Conservation (phyloP, 2,329 filamentous ascomycete species). For the Pyricularia grisea region DNA sequence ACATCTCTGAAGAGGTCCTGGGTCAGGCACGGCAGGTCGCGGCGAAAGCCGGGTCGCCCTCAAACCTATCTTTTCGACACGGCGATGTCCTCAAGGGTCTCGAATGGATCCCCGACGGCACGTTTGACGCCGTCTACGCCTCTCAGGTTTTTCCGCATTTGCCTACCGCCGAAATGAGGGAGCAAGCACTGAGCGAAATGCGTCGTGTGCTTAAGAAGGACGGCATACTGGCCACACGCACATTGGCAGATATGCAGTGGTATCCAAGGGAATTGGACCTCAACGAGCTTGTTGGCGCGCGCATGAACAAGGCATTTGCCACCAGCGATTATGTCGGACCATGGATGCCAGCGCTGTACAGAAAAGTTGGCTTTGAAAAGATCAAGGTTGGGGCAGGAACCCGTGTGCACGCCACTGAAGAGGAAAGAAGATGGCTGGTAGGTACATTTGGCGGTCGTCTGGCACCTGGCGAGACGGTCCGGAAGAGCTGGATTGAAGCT, state of each 20-base stretch:
- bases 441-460: conserved; percentile 15
- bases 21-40: conserved; percentile 18
- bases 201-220: conserved; percentile 30
- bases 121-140: conserved; percentile 32
- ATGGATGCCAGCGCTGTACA: conserved; percentile 21
- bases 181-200: conserved; percentile 27
- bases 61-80: conserved; percentile 19
- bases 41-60: conserved; percentile 7
- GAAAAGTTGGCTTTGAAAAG: conserved; percentile 19
- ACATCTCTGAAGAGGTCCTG: conserved; percentile 22
- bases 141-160: conserved; percentile 34
- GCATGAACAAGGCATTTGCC: conserved; percentile 13
- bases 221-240: conserved; percentile 26
- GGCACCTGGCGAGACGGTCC: conserved; percentile 18
- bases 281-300: conserved; percentile 19
- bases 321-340: conserved; percentile 8
- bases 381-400: conserved; percentile 21
- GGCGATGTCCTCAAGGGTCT: conserved; percentile 26
- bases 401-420: conserved; percentile 16
- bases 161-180: conserved; percentile 17
- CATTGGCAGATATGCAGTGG: conserved; percentile 18
- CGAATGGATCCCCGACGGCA: conserved; percentile 22
- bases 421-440: conserved; percentile 19
- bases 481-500: conserved; percentile 22
- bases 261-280: conserved; percentile 20